phyloP scores from a whole-genome alignment of 495 filamentous ascomycete species.

The Filosporella fistucella region DNA sequence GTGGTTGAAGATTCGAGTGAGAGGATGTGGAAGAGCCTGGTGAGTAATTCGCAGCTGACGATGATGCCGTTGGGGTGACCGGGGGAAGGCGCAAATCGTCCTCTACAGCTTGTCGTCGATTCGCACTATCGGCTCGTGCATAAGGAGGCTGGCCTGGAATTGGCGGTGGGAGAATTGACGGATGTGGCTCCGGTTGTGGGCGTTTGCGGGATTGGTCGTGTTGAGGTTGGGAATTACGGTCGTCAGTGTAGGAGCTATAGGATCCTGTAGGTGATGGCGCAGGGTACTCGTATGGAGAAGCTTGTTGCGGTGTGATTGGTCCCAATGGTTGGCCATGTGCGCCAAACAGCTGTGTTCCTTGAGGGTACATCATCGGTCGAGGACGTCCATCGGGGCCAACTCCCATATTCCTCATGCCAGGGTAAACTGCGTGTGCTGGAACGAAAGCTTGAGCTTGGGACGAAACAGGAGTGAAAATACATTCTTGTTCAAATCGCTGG shows the following conservation, averaged over 20 bases:
- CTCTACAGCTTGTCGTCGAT: slow-evolving; percentile 18
- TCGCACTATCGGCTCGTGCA: slow-evolving; percentile 17
- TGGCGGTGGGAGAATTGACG: slow-evolving; percentile 35
- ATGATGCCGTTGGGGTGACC: slow-evolving; percentile 20
- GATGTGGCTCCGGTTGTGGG: slow-evolving; percentile 30
- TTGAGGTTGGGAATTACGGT: slow-evolving; percentile 24
- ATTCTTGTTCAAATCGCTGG: slow-evolving; percentile 76
- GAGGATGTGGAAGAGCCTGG: slow-evolving; percentile 25
- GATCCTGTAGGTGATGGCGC: slow-evolving; percentile 32
- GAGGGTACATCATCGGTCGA: slow-evolving; percentile 32
- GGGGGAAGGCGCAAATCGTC: slow-evolving; percentile 26
- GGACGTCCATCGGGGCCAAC: slow-evolving; percentile 36
- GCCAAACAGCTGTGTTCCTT: slow-evolving; percentile 55
- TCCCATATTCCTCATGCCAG: slow-evolving; percentile 49
- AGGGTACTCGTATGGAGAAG: slow-evolving; percentile 42
- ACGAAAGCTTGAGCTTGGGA: slow-evolving; percentile 83
- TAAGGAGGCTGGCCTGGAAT: slow-evolving; percentile 30
- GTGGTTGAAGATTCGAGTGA: slow-evolving; percentile 22
- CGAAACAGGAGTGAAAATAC: slow-evolving; percentile 81
- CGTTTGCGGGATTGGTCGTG: slow-evolving; percentile 28
- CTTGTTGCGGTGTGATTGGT: slow-evolving; percentile 44
- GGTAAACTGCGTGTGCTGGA: slow-evolving; percentile 69
- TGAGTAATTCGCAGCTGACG: slow-evolving; percentile 24
- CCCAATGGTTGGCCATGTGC: slow-evolving; percentile 70
- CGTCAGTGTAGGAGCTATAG: slow-evolving; percentile 28